Evolutionary conservation across 257 asterid species (phyloP).

Genomic region (Agastache rugosa): DNA sequence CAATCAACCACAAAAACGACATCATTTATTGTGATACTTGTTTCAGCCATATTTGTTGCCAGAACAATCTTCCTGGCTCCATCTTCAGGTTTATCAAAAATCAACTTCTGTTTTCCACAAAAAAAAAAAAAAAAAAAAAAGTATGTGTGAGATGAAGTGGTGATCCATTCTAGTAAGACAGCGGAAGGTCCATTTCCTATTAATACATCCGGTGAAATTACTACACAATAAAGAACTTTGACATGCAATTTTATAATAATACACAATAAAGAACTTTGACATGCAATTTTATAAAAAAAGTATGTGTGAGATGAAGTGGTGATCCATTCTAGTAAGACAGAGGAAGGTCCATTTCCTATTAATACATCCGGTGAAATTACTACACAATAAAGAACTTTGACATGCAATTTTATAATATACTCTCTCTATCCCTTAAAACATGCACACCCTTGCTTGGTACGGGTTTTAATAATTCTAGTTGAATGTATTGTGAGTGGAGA

Average conservation of each 20-base stretch:
- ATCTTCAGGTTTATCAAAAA: constrained; percentile 80
- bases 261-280: too few species aligned
- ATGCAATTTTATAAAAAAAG: too few species aligned
- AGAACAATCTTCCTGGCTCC: constrained; percentile 92
- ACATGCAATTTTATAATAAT: background rate
- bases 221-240: background rate
- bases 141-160: constrained; percentile 24
- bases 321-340: background rate
- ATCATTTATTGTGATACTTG: constrained; percentile 93
- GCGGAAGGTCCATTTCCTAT: background rate
- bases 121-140: constrained; percentile 11
- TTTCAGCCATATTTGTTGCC: constrained; percentile 98
- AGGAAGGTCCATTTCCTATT: background rate
- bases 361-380: background rate
- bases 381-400: background rate
- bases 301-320: constrained; percentile 26
- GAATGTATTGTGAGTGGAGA: too few species aligned
- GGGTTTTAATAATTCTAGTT: too few species aligned
- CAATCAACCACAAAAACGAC: constrained; percentile 96
- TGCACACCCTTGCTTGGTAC: too few species aligned
- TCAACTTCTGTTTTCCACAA: constrained; percentile 65
- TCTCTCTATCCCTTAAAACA: too few species aligned
- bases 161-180: constrained; percentile 1
- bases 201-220: background rate
- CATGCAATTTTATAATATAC: too few species aligned